phyloP scores from a whole-genome alignment of 108 stramenopile genomes.

The Cylindrotheca closterium region DNA sequence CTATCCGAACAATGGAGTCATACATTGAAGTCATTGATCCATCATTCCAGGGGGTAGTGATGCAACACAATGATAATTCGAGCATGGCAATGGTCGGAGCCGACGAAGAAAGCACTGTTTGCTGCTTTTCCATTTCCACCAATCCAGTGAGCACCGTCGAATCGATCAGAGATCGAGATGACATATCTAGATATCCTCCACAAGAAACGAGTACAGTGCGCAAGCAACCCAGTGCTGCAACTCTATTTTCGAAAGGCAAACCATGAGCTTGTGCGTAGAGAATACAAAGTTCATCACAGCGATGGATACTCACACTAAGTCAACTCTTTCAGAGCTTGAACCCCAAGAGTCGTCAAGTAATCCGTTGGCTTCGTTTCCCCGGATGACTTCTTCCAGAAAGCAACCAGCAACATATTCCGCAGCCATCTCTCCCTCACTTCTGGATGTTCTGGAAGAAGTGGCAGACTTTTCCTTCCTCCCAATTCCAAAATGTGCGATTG shows the following conservation, averaged over 20 bases:
- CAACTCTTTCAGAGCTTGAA: slow-evolving; percentile 18
- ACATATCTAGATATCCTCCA: slow-evolving; percentile 18
- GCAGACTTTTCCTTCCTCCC: slow-evolving; percentile 5
- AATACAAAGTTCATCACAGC: too few relatives aligned
- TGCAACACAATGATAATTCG: slow-evolving; percentile 20
- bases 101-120: slow-evolving; percentile 8
- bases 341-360: slow-evolving; percentile 33
- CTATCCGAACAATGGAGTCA: slow-evolving; percentile 11
- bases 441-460: not conserved
- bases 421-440: slow-evolving; percentile 22
- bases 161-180: slow-evolving; percentile 33
- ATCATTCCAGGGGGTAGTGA: slow-evolving; percentile 45
- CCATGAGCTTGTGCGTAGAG: too few relatives aligned
- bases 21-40: slow-evolving; percentile 27
- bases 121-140: not conserved
- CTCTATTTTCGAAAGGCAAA: too few relatives aligned
- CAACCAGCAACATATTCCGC: slow-evolving; percentile 33
- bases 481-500: slow-evolving; percentile 23
- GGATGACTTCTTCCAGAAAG: slow-evolving; percentile 39
- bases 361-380: not conserved
- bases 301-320: slow-evolving; percentile 19
- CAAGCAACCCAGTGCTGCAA: slow-evolving; percentile 18
- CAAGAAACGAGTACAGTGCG: slow-evolving; percentile 11
- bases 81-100: slow-evolving; percentile 17
- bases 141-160: slow-evolving; percentile 30